phyloP scores from a whole-genome alignment of 805 yeast species.

The Spencermartinsiella europaea region DNA sequence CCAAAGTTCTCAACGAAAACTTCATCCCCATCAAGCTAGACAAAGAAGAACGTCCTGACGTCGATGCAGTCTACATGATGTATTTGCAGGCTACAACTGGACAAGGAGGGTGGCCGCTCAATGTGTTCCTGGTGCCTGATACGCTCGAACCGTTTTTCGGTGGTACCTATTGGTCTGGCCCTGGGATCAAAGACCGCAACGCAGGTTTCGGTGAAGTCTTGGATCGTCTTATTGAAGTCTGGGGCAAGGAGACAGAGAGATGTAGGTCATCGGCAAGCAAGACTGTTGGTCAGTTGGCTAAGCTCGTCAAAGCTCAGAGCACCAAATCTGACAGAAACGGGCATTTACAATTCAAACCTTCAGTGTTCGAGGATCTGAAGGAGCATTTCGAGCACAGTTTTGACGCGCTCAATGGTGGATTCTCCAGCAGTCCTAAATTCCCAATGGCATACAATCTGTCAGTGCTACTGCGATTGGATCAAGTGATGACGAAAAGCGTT shows the following conservation, averaged over 20 bases:
- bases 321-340: slow-evolving; percentile 8
- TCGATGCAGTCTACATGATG: slow-evolving; percentile 36
- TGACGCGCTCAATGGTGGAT: slow-evolving; percentile 31
- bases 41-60: slow-evolving; percentile 37
- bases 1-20: slow-evolving; percentile 27
- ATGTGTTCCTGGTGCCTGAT: slow-evolving; percentile 34
- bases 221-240: slow-evolving; percentile 26
- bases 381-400: slow-evolving; percentile 25
- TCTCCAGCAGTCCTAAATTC: slow-evolving; percentile 35
- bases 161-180: slow-evolving; percentile 37
- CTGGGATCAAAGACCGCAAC: slow-evolving; percentile 20
- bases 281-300: slow-evolving; percentile 21
- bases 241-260: slow-evolving; percentile 27
- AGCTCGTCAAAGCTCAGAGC: slow-evolving; percentile 24
- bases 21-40: slow-evolving; percentile 37
- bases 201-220: slow-evolving; percentile 30
- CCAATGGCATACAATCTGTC: slow-evolving; percentile 30
- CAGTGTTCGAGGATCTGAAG: slow-evolving; percentile 20
- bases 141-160: slow-evolving; percentile 33
- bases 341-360: slow-evolving; percentile 3
- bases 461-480: slow-evolving; percentile 18
- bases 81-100: slow-evolving; percentile 34
- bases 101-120: slow-evolving; percentile 39
- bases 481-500: slow-evolving; percentile 5
- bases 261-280: slow-evolving; percentile 27